These are phyloP conservation scores for Euphorbia corollata DNA, from an alignment of 441 rosid species.

Conservation along the genomic window DNA sequence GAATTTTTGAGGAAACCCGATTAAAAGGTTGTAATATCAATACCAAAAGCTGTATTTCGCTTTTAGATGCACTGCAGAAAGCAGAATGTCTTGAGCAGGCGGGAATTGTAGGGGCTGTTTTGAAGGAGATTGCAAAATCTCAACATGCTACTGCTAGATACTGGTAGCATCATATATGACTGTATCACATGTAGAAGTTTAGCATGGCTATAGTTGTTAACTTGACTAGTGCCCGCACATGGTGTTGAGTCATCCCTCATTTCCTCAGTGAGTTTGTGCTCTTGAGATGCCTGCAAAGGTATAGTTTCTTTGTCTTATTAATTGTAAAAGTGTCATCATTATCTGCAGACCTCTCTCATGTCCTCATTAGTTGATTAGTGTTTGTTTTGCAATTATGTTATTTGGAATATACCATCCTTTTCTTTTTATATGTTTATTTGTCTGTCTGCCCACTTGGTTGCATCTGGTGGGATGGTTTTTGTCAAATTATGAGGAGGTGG, in stretches of 20 bases:
- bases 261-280: background rate
- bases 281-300: conserved; percentile 15
- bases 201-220: conserved; percentile 9
- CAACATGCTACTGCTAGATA: conserved; percentile 78
- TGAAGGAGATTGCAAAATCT: conserved; percentile 81
- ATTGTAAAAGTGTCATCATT: background rate
- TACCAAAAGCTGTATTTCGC: conserved; percentile 74
- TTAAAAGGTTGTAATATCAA: conserved; percentile 52
- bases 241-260: background rate
- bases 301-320: conserved; percentile 6
- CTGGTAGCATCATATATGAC: conserved; percentile 31
- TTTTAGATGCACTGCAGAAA: conserved; percentile 79
- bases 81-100: conserved; percentile 89
- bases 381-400: background rate
- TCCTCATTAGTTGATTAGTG: background rate
- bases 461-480: background rate
- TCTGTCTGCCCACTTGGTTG: too few relatives aligned
- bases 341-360: too few relatives aligned
- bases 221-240: conserved; percentile 1
- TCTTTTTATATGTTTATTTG: too few relatives aligned
- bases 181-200: background rate
- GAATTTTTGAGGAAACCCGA: conserved; percentile 74
- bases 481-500: background rate
- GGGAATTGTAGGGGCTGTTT: conserved; percentile 80
- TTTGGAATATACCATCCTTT: background rate